These are phyloP conservation scores for Metschnikowia gelsemii DNA, from an alignment of 805 yeast species.

Conservation along the genomic window DNA sequence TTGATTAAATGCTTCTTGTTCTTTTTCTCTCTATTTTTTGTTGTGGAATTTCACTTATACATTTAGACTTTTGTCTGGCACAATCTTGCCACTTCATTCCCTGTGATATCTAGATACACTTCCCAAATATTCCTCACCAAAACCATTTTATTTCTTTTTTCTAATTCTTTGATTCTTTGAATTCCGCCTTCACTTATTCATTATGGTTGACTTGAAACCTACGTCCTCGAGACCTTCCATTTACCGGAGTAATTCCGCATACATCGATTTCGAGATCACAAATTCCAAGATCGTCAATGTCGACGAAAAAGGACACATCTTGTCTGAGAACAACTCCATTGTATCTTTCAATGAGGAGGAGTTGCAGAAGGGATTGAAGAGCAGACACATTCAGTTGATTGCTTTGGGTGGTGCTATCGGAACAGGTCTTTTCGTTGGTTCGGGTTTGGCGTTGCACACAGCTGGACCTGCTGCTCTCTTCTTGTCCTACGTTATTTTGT, in stretches of 20 bases:
- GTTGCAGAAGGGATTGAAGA: slow-evolving; percentile 22
- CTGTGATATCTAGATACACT: background rate
- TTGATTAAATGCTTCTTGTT: background rate
- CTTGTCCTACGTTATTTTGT: slow-evolving; percentile 20
- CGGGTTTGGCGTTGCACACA: slow-evolving; percentile 18
- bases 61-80: background rate
- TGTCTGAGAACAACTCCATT: slow-evolving; percentile 18
- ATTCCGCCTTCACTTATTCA: background rate
- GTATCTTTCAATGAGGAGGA: slow-evolving; percentile 16
- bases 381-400: slow-evolving; percentile 24
- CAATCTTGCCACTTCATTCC: background rate
- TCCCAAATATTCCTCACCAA: no score
- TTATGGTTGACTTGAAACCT: slow-evolving; percentile 18
- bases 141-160: background rate
- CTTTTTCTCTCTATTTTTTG: background rate
- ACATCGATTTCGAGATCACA: slow-evolving; percentile 18
- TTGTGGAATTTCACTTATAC: background rate
- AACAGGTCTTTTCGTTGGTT: slow-evolving; percentile 25
- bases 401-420: slow-evolving; percentile 26
- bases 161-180: background rate
- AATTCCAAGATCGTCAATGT: slow-evolving; percentile 20
- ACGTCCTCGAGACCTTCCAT: slow-evolving; percentile 17
- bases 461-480: slow-evolving; percentile 23
- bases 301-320: slow-evolving; percentile 21
- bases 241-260: slow-evolving; percentile 18